Conservation (phyloP, 2,329 filamentous ascomycete genomes). For the Domatiomyces catenatus region DNA sequence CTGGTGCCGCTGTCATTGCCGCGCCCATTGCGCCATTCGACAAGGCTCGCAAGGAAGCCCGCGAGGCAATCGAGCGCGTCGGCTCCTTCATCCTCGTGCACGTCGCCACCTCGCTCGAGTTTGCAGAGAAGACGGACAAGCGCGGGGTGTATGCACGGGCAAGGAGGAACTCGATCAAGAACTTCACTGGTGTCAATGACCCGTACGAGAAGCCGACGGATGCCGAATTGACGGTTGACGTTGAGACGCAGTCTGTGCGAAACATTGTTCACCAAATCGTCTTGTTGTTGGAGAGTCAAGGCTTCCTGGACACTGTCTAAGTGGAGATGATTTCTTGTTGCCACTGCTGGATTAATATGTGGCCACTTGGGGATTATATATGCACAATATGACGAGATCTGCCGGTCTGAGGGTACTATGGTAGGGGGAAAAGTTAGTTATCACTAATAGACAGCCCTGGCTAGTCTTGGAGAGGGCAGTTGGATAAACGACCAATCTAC, state of each 20-base stretch:
- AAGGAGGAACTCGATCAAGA: constrained; percentile 80
- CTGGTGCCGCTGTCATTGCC: constrained; percentile 87
- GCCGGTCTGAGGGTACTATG: too few relatives aligned
- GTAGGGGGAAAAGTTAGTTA: too few relatives aligned
- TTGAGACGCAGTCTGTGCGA: constrained; percentile 73
- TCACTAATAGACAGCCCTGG: too few relatives aligned
- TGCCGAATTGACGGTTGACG: constrained; percentile 70
- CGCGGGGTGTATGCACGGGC: constrained; percentile 76
- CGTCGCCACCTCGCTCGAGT: constrained; percentile 80
- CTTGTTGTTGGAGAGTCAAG: constrained; percentile 74
- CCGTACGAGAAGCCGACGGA: constrained; percentile 78
- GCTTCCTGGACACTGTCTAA: constrained; percentile 51
- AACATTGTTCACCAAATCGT: constrained; percentile 96
- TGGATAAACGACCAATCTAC: too few relatives aligned
- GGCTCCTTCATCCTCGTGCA: constrained; percentile 92
- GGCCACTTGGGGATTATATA: too few relatives aligned
- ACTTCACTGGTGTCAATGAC: constrained; percentile 96
- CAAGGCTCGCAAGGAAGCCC: constrained; percentile 56
- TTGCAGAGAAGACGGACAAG: constrained; percentile 91
- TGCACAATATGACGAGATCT: too few relatives aligned
- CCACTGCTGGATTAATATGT: too few relatives aligned
- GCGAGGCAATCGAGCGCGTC: constrained; percentile 71
- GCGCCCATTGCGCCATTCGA: constrained; percentile 93
- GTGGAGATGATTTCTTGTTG: too few relatives aligned
- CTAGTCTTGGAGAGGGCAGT: too few relatives aligned